A percentile compares a stretch with the other conserved stretches of the same genome.
These are phyloP conservation scores for Candida koratica DNA, from an alignment of 805 yeast species.

Conservation along the genomic window DNA sequence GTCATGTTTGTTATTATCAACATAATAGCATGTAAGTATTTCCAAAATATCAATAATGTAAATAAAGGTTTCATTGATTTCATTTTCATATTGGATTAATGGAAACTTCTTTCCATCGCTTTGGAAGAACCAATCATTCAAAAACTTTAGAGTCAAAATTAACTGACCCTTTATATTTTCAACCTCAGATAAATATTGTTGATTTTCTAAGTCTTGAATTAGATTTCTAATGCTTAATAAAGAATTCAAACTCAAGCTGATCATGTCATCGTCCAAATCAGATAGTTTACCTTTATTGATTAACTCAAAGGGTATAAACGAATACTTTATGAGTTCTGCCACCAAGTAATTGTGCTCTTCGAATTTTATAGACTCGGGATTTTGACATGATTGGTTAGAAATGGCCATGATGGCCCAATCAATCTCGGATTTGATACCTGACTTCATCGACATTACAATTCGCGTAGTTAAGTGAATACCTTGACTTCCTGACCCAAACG, in stretches of 20 bases:
- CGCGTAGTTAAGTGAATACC: slow-evolving; percentile 66
- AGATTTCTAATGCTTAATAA: slow-evolving; percentile 74
- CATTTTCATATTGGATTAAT: slow-evolving; percentile 24
- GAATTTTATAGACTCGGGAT: slow-evolving; percentile 47
- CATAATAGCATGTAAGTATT: slow-evolving; percentile 74
- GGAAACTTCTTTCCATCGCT: slow-evolving; percentile 11
- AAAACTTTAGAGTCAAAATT: slow-evolving; percentile 41
- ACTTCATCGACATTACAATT: slow-evolving; percentile 64
- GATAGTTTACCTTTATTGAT: slow-evolving; percentile 18
- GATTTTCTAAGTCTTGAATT: slow-evolving; percentile 78
- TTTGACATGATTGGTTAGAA: slow-evolving; percentile 46
- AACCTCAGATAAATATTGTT: slow-evolving; percentile 65
- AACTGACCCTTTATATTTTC: slow-evolving; percentile 45
- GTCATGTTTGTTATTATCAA: slow-evolving; percentile 71
- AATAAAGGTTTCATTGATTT: slow-evolving; percentile 55
- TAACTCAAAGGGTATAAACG: slow-evolving; percentile 31
- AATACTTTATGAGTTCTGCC: slow-evolving; percentile 35
- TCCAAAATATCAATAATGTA: slow-evolving; percentile 80
- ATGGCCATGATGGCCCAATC: slow-evolving; percentile 65
- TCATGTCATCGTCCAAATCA: slow-evolving; percentile 17
- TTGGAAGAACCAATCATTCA: slow-evolving; percentile 30
- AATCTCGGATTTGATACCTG: slow-evolving; percentile 62
- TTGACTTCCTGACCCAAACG: slow-evolving; percentile 31
- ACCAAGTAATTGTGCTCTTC: slow-evolving; percentile 42
- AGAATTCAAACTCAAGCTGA: slow-evolving; percentile 39